Conservation (phyloP, 768 basidiomycete genomes). For the Auriscalpium microsporum region DNA sequence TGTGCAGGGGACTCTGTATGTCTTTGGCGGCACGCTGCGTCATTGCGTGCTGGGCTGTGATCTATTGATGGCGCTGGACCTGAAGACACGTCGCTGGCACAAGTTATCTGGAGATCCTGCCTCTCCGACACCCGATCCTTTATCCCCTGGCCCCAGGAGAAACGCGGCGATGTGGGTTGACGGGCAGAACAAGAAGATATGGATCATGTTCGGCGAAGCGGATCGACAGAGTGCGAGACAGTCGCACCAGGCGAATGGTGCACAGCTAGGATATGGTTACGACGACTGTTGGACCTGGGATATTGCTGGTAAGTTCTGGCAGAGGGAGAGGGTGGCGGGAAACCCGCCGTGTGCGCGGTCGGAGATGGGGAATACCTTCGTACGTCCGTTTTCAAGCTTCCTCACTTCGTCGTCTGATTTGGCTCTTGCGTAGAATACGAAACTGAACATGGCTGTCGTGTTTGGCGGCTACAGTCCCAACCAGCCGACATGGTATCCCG, state of each 20-base stretch:
- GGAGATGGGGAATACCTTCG: slow-evolving; percentile 16
- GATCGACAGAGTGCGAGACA: slow-evolving; percentile 22
- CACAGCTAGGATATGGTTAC: slow-evolving; percentile 15
- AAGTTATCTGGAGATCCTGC: neutral
- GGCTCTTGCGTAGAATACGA: slow-evolving; percentile 20
- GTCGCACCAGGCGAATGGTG: slow-evolving; percentile 17
- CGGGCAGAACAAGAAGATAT: slow-evolving; percentile 20
- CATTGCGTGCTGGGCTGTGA: neutral
- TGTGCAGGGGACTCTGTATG: slow-evolving; percentile 25
- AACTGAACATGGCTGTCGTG: slow-evolving; percentile 25
- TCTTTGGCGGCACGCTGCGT: slow-evolving; percentile 17
- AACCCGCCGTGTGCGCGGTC: slow-evolving; percentile 24
- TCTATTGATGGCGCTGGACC: neutral
- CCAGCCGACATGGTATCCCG: neutral
- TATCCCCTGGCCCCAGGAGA: slow-evolving; percentile 25
- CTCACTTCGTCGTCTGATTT: neutral
- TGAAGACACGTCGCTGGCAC: neutral
- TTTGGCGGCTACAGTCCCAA: slow-evolving; percentile 30
- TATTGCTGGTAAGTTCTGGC: slow-evolving; percentile 21
- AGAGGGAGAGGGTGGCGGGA: slow-evolving; percentile 21
- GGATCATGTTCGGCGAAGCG: slow-evolving; percentile 24
- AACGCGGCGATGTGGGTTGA: slow-evolving; percentile 26
- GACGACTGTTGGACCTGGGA: slow-evolving; percentile 28
- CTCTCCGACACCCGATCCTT: neutral
- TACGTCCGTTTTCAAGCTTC: neutral